Conservation (phyloP, 2,329 filamentous ascomycete genomes). For the Raffaelea deltoideospora region DNA sequence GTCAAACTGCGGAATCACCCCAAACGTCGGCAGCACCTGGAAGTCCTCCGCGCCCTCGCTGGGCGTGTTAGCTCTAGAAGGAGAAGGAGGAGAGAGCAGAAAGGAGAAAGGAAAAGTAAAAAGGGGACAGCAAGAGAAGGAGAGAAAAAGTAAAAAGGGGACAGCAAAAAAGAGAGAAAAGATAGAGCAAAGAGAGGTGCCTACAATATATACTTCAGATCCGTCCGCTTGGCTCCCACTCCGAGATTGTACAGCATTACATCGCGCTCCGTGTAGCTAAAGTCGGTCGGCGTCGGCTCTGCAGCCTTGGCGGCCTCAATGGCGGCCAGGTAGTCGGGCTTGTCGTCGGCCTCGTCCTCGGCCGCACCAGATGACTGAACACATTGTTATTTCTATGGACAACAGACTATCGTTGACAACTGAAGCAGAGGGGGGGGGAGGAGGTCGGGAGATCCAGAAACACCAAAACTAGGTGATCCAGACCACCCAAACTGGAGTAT, state of each 20-base stretch:
- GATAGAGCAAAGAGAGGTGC: too few relatives aligned
- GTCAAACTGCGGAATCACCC: constrained; percentile 88
- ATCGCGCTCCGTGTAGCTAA: constrained; percentile 73
- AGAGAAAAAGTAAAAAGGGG: neutral
- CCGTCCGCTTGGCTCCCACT: constrained; percentile 77
- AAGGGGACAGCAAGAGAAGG: neutral
- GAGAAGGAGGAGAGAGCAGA: neutral
- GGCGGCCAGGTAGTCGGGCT: constrained; percentile 46
- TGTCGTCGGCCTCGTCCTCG: constrained; percentile 27
- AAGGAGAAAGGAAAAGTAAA: neutral
- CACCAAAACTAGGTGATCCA: too few relatives aligned
- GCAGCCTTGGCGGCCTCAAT: constrained; percentile 64
- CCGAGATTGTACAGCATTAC: constrained; percentile 92
- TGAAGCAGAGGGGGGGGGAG: too few relatives aligned
- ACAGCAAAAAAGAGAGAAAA: neutral
- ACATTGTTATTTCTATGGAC: too few relatives aligned
- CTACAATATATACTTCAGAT: constrained; percentile 70
- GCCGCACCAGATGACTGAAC: neutral
- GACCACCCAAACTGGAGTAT: too few relatives aligned
- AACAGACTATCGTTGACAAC: too few relatives aligned
- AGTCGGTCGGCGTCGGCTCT: constrained; percentile 57
- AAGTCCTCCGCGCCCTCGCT: constrained; percentile 79
- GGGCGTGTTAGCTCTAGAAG: neutral
- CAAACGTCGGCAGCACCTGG: constrained; percentile 87
- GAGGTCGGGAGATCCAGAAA: too few relatives aligned